These are phyloP conservation scores for Auricularia auricula-judae DNA, from an alignment of 768 basidiomycete genomes.

Conservation along the genomic window DNA sequence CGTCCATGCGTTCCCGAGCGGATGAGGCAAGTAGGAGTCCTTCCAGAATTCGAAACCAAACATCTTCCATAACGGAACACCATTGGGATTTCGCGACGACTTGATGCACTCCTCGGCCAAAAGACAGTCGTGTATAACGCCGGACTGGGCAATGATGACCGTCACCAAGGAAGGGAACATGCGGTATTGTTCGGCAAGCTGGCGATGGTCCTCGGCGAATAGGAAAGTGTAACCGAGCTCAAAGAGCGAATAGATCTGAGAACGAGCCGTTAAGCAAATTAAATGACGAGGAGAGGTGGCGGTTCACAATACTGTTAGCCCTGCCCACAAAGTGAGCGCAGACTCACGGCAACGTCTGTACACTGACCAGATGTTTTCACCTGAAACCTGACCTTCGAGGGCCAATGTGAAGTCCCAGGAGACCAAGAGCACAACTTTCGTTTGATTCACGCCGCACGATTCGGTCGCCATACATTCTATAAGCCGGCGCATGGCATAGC, in stretches of 20 bases:
- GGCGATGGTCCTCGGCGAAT: neutral
- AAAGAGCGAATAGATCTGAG: neutral
- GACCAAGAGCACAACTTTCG: slow-evolving; percentile 1
- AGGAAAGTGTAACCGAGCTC: slow-evolving; percentile 5
- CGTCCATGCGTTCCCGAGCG: slow-evolving; percentile 1
- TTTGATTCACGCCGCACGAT: neutral
- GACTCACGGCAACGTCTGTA: neutral
- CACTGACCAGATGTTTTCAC: slow-evolving; percentile 3
- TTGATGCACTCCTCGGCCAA: slow-evolving; percentile 1
- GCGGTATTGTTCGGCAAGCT: neutral
- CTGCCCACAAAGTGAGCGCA: neutral
- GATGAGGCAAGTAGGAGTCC: neutral
- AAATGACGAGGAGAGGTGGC: neutral
- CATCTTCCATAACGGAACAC: slow-evolving; percentile 4
- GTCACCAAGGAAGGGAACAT: slow-evolving; percentile 1
- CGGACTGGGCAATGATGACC: neutral
- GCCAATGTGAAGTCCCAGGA: neutral
- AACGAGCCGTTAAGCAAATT: neutral
- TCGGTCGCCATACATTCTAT: neutral
- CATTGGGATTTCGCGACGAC: slow-evolving; percentile 1
- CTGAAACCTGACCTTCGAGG: neutral
- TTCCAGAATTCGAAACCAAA: slow-evolving; percentile 3
- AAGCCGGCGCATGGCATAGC: neutral
- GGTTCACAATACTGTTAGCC: neutral
- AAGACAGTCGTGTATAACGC: neutral